Percentiles rank a stretch among this genome's conserved stretches.
phyloP scores from a whole-genome alignment of 805 yeast species.

The Sugiyamaella qingdaonensis region DNA sequence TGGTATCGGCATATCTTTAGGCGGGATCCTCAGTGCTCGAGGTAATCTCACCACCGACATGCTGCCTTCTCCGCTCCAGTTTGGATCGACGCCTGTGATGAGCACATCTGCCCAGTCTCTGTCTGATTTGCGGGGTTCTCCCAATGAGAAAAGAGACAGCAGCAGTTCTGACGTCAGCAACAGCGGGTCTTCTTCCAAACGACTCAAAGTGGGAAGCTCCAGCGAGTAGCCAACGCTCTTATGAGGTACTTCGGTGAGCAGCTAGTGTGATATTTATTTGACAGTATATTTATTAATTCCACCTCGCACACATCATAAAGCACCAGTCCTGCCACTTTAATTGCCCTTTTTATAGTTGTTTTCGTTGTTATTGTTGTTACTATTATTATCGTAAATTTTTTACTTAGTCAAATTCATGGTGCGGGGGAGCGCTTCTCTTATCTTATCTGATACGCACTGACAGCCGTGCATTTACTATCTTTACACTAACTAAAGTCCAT shows the following conservation, averaged over 20 bases:
- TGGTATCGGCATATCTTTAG: constrained; percentile 18
- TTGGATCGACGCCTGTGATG: constrained; percentile 25
- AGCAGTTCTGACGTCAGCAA: background rate
- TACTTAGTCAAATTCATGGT: no score
- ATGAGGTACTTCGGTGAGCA: background rate
- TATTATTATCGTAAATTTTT: no score
- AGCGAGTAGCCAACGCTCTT: background rate
- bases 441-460: background rate
- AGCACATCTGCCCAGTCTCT: constrained; percentile 19
- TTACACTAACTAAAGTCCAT: background rate
- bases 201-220: constrained; percentile 6
- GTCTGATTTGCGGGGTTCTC: constrained; percentile 10
- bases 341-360: no score
- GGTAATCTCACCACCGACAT: constrained; percentile 21
- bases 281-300: background rate
- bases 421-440: background rate
- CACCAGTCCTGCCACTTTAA: no score
- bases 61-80: constrained; percentile 29
- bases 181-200: constrained; percentile 1
- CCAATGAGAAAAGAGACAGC: constrained; percentile 7
- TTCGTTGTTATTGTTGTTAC: no score
- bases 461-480: background rate
- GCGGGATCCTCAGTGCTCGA: constrained; percentile 5
- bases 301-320: no score
- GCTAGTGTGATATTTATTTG: background rate